phyloP scores from a whole-genome alignment of 805 yeast species.

The Teunomyces funiuensis region DNA sequence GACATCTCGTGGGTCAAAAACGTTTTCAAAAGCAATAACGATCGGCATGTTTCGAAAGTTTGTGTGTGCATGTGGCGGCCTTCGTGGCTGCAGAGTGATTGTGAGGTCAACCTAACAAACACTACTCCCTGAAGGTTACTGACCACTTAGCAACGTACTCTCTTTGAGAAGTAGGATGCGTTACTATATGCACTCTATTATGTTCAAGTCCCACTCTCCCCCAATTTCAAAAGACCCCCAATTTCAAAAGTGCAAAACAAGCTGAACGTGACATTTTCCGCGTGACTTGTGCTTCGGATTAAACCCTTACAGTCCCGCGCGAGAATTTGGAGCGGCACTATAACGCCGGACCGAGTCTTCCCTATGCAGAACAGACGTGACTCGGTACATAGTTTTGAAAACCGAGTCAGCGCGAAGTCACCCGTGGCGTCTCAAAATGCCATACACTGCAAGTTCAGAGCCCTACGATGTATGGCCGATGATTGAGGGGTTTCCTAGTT shows the following conservation, averaged over 20 bases:
- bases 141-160: too few species aligned
- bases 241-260: too few species aligned
- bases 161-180: too few species aligned
- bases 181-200: too few species aligned
- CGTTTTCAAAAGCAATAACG: neutral
- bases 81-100: too few species aligned
- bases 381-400: constrained; percentile 1
- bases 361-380: neutral
- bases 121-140: too few species aligned
- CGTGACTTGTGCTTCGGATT: too few species aligned
- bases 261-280: neutral
- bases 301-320: neutral
- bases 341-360: constrained; percentile 1
- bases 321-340: neutral
- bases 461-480: neutral
- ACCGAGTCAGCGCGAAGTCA: constrained; percentile 6
- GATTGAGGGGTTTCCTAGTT: neutral
- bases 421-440: constrained; percentile 1
- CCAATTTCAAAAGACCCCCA: too few species aligned
- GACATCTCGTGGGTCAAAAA: neutral
- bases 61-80: neutral
- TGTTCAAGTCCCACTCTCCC: too few species aligned
- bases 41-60: neutral
- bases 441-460: constrained; percentile 4
- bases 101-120: too few species aligned